Conservation (phyloP, 2,329 filamentous ascomycete species). For the Cryphonectria carpinicola region DNA sequence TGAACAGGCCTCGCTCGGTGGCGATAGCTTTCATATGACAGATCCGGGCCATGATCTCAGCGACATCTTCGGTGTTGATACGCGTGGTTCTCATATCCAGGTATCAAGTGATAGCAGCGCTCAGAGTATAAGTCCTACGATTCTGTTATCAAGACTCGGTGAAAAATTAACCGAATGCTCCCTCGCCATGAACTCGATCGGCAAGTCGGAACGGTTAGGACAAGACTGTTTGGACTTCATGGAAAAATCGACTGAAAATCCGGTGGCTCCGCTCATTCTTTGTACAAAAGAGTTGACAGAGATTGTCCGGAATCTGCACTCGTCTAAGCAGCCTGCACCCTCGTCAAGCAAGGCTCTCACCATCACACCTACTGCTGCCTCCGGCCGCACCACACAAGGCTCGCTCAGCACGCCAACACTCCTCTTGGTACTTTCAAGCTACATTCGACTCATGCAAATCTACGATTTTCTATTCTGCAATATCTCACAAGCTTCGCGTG, state of each 20-base stretch:
- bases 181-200: not conserved
- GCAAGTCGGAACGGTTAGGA: not conserved
- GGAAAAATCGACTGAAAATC: not conserved
- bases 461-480: not conserved
- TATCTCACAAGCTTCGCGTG: not conserved
- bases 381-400: not conserved
- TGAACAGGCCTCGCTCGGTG: not conserved
- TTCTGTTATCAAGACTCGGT: not conserved
- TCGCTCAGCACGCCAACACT: not conserved
- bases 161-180: not conserved
- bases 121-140: not conserved
- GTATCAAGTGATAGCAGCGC: not conserved
- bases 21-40: not conserved
- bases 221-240: not conserved
- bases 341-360: not conserved
- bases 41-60: not conserved
- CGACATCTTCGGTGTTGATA: not conserved
- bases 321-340: not conserved
- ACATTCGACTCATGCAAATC: not conserved
- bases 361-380: not conserved
- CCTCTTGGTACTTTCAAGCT: not conserved
- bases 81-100: not conserved
- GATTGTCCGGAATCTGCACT: not conserved
- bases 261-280: not conserved
- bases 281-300: not conserved